phyloP scores from a whole-genome alignment of 768 basidiomycete species.

The Saitozyma sp. region DNA sequence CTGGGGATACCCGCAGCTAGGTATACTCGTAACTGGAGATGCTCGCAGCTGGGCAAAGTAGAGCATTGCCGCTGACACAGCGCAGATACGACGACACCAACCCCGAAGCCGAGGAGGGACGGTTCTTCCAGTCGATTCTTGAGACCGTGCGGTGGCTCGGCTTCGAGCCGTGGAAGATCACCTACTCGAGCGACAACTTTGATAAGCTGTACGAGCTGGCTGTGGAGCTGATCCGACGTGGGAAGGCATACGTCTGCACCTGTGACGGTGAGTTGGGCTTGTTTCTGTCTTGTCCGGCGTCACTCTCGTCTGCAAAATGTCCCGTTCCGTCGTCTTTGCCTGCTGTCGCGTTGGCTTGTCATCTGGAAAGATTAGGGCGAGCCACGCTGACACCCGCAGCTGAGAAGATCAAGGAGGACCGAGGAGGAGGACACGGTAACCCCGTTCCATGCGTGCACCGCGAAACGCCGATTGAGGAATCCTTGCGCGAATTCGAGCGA shows the following conservation, averaged over 20 bases:
- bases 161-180: constrained; percentile 97
- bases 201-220: constrained; percentile 81
- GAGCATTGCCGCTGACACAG: not conserved
- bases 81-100: constrained; percentile 91
- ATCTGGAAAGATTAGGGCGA: not conserved
- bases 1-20: not conserved
- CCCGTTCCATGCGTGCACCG: constrained; percentile 86
- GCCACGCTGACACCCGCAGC: constrained; percentile 57
- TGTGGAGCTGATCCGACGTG: constrained; percentile 79
- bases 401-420: constrained; percentile 84
- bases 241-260: constrained; percentile 93
- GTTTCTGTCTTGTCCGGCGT: not conserved
- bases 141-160: constrained; percentile 96
- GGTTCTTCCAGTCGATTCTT: constrained; percentile 94
- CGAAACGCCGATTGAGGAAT: constrained; percentile 79
- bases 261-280: constrained; percentile 73
- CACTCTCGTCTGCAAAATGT: not conserved
- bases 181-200: constrained; percentile 98
- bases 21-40: not conserved
- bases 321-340: no score
- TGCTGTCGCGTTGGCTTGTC: no score
- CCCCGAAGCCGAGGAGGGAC: constrained; percentile 93
- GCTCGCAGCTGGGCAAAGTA: not conserved
- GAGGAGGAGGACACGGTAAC: constrained; percentile 76
- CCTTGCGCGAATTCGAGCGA: constrained; percentile 78